Evolutionary conservation across 2,329 filamentous ascomycete genomes (phyloP).

Genomic region (Neocucurbitaria cava): DNA sequence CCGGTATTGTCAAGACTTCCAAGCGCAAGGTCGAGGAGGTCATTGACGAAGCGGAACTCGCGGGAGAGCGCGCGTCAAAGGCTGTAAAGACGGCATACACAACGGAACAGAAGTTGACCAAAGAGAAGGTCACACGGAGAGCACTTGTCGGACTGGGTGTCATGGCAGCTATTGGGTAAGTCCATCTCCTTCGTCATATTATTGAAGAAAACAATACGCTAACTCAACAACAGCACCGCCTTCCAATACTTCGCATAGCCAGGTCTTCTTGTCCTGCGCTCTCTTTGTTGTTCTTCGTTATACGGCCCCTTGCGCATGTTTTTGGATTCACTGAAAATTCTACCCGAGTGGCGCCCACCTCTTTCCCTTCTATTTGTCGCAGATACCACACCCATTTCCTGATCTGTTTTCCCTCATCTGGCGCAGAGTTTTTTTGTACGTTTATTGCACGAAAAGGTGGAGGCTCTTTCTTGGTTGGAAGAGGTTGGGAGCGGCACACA

Average conservation of each 20-base stretch:
- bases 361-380: constrained; percentile 13
- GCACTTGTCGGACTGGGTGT: constrained; percentile 86
- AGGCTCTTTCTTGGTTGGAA: constrained; percentile 15
- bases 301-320: constrained; percentile 10
- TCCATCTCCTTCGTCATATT: constrained; percentile 47
- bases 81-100: constrained; percentile 66
- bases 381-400: constrained; percentile 23
- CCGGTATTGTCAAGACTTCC: constrained; percentile 22
- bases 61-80: constrained; percentile 67
- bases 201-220: constrained; percentile 18
- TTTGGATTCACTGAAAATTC: constrained; percentile 11
- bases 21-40: constrained; percentile 64
- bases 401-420: constrained; percentile 8
- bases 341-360: neutral
- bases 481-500: constrained; percentile 13
- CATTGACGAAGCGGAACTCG: constrained; percentile 59
- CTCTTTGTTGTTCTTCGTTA: neutral
- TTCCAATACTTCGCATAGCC: constrained; percentile 37
- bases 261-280: neutral
- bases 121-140: constrained; percentile 84
- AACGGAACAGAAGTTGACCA: constrained; percentile 78
- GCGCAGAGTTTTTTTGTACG: constrained; percentile 17
- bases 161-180: constrained; percentile 89
- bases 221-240: constrained; percentile 32
- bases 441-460: constrained; percentile 12